Evolutionary conservation across 2,329 filamentous ascomycete species (phyloP), one percentile per base, ranked within the genome.

Genomic region (Phyllosticta citribraziliensis): DNA sequence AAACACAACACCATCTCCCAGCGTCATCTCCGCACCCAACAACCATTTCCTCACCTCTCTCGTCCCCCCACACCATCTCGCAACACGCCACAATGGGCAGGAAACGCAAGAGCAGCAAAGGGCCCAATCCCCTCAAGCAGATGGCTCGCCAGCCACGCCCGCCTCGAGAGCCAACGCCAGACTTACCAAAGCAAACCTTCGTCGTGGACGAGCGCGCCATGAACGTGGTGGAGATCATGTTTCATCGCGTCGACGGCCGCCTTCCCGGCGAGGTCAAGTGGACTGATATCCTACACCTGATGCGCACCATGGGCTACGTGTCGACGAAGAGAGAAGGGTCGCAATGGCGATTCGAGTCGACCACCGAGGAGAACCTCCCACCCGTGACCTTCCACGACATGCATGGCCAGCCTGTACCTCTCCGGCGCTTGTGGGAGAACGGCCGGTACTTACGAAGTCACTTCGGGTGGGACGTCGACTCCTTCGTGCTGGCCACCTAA

Each of bases 341-440:
- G 11, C 11, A 14, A 5, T 40, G 33, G 33, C 11, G 14, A 40
- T 40, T 40, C 14, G 11, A 40, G 33, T 17, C 33, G 33, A 17
- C 33, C 5, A 11, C 10, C 11, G 33, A 40, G 9, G 33, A 17
- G 33, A 5, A 14, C 2, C 33, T 40, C 10, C 33, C 11, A 5
- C 10, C 33, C 11, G 14, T 17, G 9, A 40, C 11, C 12, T 14
- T 40, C 11, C 33, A 40, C 33, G 33, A 40, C 33, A 17, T 14
- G 11, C 33, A 40, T 11, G 11, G 33, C 33, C 33, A 12, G 33
- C 33, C 14, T 5, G 14, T 40, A 14, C 14, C 33, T 12, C 9
- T 14, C 11, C 33, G 14, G 17, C 33, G 27, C 27, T 30, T 30
- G 27, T 30, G 27, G 27, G 27, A 40, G 82, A 88, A 40, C 10